phyloP scores from a whole-genome alignment of 2,329 filamentous ascomycete genomes.

The Grosmannia huntii region DNA sequence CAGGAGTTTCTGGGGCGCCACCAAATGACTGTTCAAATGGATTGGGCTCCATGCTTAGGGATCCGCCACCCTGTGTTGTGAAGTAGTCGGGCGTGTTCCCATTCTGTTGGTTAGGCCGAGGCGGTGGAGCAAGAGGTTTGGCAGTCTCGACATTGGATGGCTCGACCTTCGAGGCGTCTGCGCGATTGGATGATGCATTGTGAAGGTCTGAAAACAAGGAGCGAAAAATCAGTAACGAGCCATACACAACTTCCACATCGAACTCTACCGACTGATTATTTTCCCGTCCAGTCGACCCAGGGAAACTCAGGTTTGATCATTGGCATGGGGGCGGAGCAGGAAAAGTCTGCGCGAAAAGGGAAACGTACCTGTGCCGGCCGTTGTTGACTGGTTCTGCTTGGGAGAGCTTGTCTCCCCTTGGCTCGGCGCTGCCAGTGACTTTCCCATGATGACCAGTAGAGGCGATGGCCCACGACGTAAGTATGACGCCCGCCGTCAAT shows the following conservation, averaged over 20 bases:
- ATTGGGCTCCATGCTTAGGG: constrained; percentile 73
- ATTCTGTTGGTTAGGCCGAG: constrained; percentile 43
- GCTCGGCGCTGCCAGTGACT: constrained; percentile 26
- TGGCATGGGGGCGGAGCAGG: neutral
- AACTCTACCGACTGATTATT: too few relatives aligned
- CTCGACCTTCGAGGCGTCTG: neutral
- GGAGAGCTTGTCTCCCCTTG: constrained; percentile 35
- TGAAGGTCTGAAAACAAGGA: neutral
- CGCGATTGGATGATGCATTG: neutral
- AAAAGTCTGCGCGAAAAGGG: constrained; percentile 13
- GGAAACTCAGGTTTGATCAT: too few relatives aligned
- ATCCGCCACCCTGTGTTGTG: constrained; percentile 38
- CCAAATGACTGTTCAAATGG: constrained; percentile 94
- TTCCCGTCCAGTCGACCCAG: too few relatives aligned
- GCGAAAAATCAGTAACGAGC: neutral
- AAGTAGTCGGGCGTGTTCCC: constrained; percentile 58
- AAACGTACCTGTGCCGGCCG: constrained; percentile 29
- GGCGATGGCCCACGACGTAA: neutral
- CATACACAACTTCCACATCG: too few relatives aligned
- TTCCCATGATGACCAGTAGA: constrained; percentile 30
- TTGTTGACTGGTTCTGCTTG: constrained; percentile 28
- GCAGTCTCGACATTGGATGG: constrained; percentile 32
- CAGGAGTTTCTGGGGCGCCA: constrained; percentile 61
- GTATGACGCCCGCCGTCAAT: neutral
- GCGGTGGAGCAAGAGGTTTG: constrained; percentile 58